Evolutionary conservation across 2,329 filamentous ascomycete species (phyloP), one percentile per base, ranked within the genome.

Genomic region (Xylariaceae sp.): DNA sequence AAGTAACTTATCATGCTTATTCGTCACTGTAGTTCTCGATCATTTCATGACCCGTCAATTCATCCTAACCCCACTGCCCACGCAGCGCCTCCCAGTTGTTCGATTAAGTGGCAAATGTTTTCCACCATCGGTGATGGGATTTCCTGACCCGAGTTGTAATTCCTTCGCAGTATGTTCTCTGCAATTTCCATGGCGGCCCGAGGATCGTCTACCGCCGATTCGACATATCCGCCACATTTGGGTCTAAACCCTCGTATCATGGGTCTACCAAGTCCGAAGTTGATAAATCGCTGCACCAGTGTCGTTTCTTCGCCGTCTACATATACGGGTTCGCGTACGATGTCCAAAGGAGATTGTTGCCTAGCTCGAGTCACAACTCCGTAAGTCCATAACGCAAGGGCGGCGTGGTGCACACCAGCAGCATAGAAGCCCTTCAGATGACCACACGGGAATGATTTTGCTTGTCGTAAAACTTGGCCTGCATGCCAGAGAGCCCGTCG

Each of bases 381-480:
- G 58, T 86, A 88, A 0, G 80, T 80, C 88, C 88, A 90, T 39
- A 90, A 71, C 0, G 82, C 81, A 5, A 90, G 72, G 12, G 80
- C 77, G 4, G 84, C 85, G 63, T 89, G 86, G 63, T 89, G 87
- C 0, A 89, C 77, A 0, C 81, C 83, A 6, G 89, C 80, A 0
- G 86, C 84, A 55, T 83, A 81, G 64, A 89, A 89, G 56, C 86
- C 83, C 41, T 82, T 80, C 3, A 89, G 67, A 11, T 79, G 73
- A 0, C 77, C 75, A 1, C 71, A 65, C 0, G 81, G 76, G 44
- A 85, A 79, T 44, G 70, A 54, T 60, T 77, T 80, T 2, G 83
- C 85, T 39, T 80, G 78, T 7, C 83, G 78, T 5, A 89, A 65
- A 1, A 87, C 76, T 65, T 88, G 87, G 0, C 83, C 86, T 1